Percentiles rank a stretch among this genome's conserved stretches.
phyloP scores from a whole-genome alignment of 257 asterid genomes.

The Solanum ossicruentum region DNA sequence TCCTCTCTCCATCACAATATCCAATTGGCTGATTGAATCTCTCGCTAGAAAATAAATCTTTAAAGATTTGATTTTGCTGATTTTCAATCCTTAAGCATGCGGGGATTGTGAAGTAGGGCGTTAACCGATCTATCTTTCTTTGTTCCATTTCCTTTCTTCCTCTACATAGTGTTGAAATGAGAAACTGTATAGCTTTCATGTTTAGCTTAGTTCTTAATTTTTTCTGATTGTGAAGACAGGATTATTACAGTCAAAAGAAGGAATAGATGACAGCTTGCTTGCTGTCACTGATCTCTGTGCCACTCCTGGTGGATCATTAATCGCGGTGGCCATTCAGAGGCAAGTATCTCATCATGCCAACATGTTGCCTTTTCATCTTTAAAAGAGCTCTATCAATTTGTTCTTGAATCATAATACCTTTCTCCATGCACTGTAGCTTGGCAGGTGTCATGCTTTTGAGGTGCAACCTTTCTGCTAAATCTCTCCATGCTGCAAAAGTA shows the following conservation, averaged over 20 bases:
- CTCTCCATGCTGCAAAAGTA: slow-evolving; percentile 49
- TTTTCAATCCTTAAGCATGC: background rate
- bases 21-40: background rate
- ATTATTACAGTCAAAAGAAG: slow-evolving; percentile 25
- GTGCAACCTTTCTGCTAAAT: slow-evolving; percentile 36
- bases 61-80: background rate
- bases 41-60: background rate
- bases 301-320: slow-evolving; percentile 45
- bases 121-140: background rate
- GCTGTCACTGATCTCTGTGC: slow-evolving; percentile 68
- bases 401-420: background rate
- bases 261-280: slow-evolving; percentile 32
- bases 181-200: background rate
- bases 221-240: slow-evolving; percentile 46
- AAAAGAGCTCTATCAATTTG: background rate
- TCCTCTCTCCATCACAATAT: background rate
- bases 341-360: slow-evolving; percentile 5
- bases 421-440: slow-evolving; percentile 31
- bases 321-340: slow-evolving; percentile 84
- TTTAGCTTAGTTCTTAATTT: background rate
- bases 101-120: background rate
- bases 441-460: slow-evolving; percentile 62
- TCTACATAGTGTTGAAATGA: background rate
- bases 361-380: background rate
- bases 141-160: background rate